Evolutionary conservation across 441 rosid species (phyloP), one percentile per base, ranked within the genome.

Genomic region (Mallotus repandus): DNA sequence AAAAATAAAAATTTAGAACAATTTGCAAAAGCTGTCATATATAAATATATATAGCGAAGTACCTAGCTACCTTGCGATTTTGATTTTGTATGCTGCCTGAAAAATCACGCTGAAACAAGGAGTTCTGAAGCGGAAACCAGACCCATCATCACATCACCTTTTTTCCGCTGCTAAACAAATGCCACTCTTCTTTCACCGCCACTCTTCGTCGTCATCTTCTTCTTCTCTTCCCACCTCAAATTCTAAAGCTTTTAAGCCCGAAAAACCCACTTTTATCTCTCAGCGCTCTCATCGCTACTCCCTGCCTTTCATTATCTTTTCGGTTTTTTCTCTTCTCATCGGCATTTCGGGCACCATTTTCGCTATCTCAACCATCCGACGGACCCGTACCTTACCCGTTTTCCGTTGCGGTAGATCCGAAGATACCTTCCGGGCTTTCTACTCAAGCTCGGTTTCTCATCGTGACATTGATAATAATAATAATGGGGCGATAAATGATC

Each of bases 331-430:
- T 70, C 72, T 89, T 57, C 66, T 86, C 56, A 76, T 87, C 64
- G 96, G 92, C 73, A 63, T 91, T 78, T 71, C 86, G 38, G 92
- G 90, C 8, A 70, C 87, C 21, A 29, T 87, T 77, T 89, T 86
- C 72, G 88, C 91, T 18, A 35, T 88, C 83, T 62, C 86, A 48
- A 80, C 85, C 63, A 52, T 79, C 79, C 76, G 77, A 67, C 81
- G 77, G 52, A 69, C 81, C 32, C 77, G 66, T 4, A 65, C 88
- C 7, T 2, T 21, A 9, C 89, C 93, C 50, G 74, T 85, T 14
- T 87, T 74, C 72, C 89, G 91, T 61, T 91, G 93, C 74, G 84
- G 90, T 25, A 76, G 86, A 82, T 79, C 90, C 62, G 82, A 84
- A 41, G 96, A 87, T 73, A 79, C 90, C 75, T 84, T 85, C 1